Evolutionary conservation across 106 monocot species (phyloP).

Genomic region (Acorus gramineus): DNA sequence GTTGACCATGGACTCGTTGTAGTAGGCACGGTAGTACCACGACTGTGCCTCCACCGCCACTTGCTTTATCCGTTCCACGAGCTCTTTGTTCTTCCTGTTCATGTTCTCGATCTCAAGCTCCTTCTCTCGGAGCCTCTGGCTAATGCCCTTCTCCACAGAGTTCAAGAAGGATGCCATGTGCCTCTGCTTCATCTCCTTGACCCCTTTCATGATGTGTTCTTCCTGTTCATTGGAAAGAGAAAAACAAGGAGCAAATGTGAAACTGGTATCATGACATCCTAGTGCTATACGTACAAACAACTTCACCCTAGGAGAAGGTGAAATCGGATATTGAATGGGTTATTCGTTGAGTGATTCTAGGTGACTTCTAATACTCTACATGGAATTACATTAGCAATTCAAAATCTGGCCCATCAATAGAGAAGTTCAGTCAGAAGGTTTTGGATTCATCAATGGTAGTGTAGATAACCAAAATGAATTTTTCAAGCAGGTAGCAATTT

Average conservation of each 20-base stretch:
- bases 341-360: too few species aligned
- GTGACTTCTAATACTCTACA: too few species aligned
- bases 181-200: conserved; percentile 46
- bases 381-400: too few species aligned
- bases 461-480: too few species aligned
- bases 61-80: conserved; percentile 40
- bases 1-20: conserved; percentile 55
- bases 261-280: neutral
- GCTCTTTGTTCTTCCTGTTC: conserved; percentile 45
- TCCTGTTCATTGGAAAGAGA: conserved; percentile 18
- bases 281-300: too few species aligned
- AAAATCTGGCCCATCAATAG: too few species aligned
- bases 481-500: too few species aligned
- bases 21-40: conserved; percentile 46
- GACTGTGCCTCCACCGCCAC: conserved; percentile 38
- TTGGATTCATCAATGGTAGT: too few species aligned
- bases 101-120: conserved; percentile 50
- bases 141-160: conserved; percentile 22
- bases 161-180: conserved; percentile 26
- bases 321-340: too few species aligned
- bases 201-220: conserved; percentile 41
- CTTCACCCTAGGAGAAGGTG: too few species aligned
- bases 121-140: conserved; percentile 34
- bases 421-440: too few species aligned
- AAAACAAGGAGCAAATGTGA: neutral